phyloP scores from a whole-genome alignment of 371 early-diverging fungal genomes.

The Coemansia sp. region DNA sequence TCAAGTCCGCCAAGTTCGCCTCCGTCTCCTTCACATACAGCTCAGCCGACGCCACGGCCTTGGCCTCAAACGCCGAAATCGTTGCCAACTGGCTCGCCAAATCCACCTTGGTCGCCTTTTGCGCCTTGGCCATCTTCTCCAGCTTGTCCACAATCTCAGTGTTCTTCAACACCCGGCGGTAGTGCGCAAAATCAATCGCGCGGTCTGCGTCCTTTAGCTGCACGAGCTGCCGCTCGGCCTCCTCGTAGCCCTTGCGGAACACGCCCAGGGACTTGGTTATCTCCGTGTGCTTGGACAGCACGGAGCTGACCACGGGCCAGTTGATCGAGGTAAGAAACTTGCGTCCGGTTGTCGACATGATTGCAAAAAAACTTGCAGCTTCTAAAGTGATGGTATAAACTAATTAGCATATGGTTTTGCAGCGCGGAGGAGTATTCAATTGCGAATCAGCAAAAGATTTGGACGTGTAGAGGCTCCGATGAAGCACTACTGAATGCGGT shows the following conservation, averaged over 20 bases:
- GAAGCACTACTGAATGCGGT: too few relatives aligned
- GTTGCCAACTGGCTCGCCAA: conserved; percentile 81
- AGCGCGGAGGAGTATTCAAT: too few relatives aligned
- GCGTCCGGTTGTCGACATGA: conserved; percentile 49
- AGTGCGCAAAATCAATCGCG: conserved; percentile 84
- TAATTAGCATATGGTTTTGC: not conserved
- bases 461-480: too few relatives aligned
- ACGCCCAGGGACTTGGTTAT: conserved; percentile 80
- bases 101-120: conserved; percentile 84
- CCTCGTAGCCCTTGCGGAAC: conserved; percentile 95
- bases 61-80: conserved; percentile 82
- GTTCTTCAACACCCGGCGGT: conserved; percentile 86
- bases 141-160: conserved; percentile 83
- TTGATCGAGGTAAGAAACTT: conserved; percentile 63
- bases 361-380: not conserved
- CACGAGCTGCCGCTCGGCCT: conserved; percentile 74
- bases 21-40: conserved; percentile 81
- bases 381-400: not conserved
- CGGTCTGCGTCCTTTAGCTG: conserved; percentile 81
- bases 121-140: conserved; percentile 76
- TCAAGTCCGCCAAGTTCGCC: conserved; percentile 81
- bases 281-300: conserved; percentile 81
- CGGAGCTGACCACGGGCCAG: conserved; percentile 83
- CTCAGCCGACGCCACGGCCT: conserved; percentile 89
- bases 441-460: too few relatives aligned